Evolutionary conservation across 2,329 filamentous ascomycete species (phyloP).

Genomic region (Cladosporium sphaerospermum): DNA sequence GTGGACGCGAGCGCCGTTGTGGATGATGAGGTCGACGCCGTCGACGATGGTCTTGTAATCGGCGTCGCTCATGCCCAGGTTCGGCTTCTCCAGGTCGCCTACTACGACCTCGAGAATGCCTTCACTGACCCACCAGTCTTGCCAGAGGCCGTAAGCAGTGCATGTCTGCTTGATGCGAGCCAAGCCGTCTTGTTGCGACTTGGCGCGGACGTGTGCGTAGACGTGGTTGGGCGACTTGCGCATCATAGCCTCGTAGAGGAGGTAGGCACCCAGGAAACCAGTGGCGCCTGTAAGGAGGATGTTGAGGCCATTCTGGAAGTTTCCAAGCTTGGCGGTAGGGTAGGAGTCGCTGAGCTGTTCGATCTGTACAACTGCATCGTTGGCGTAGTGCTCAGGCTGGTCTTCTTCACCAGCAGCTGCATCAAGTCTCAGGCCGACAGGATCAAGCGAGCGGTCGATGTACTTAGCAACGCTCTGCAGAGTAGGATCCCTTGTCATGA

Average conservation of each 20-base stretch:
- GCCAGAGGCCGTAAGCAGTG: conserved; percentile 75
- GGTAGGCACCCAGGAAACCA: conserved; percentile 78
- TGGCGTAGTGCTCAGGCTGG: conserved; percentile 46
- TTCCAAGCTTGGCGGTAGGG: conserved; percentile 24
- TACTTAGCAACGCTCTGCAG: conserved; percentile 50
- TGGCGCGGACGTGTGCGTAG: conserved; percentile 69
- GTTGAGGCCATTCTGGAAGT: conserved; percentile 24
- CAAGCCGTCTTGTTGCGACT: conserved; percentile 53
- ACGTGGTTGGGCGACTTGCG: conserved; percentile 51
- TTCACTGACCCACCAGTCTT: conserved; percentile 58
- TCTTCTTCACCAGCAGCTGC: conserved; percentile 45
- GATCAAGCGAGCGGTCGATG: conserved; percentile 46
- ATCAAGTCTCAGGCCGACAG: conserved; percentile 41
- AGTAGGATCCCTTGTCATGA: conserved; percentile 60
- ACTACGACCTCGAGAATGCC: conserved; percentile 55
- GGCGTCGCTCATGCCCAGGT: conserved; percentile 62
- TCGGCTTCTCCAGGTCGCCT: conserved; percentile 67
- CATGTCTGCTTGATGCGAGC: conserved; percentile 62
- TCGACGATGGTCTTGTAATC: conserved; percentile 61
- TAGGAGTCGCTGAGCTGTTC: conserved; percentile 36
- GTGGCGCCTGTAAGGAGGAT: conserved; percentile 85
- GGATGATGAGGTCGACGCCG: conserved; percentile 61
- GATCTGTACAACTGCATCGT: conserved; percentile 48
- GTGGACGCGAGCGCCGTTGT: conserved; percentile 75
- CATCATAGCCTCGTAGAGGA: conserved; percentile 68